Evolutionary conservation across 495 filamentous ascomycete genomes (phyloP).

Genomic region (Hypomontagnella submonticulosa): DNA sequence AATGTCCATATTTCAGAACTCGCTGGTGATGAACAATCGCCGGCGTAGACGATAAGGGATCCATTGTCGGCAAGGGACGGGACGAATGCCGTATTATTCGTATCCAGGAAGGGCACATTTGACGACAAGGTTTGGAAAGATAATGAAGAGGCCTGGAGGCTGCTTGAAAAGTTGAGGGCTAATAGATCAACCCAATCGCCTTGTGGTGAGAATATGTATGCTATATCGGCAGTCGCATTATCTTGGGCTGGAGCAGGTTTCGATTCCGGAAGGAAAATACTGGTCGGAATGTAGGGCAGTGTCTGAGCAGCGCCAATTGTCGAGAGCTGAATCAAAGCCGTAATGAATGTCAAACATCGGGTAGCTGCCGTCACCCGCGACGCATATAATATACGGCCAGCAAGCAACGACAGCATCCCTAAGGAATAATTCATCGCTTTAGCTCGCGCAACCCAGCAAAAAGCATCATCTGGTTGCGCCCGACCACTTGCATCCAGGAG

Average conservation of each 20-base stretch:
- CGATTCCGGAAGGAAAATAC: conserved; percentile 66
- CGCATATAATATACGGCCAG: conserved; percentile 36
- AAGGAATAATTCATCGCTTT: conserved; percentile 43
- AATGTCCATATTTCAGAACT: conserved; percentile 54
- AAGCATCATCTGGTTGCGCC: conserved; percentile 40
- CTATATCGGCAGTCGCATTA: conserved; percentile 40
- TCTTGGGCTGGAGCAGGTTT: conserved; percentile 53
- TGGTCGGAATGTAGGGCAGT: conserved; percentile 81
- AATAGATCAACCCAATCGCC: conserved; percentile 64
- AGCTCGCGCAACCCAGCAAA: conserved; percentile 37
- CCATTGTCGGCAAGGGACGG: conserved; percentile 73
- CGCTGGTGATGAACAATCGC: conserved; percentile 67
- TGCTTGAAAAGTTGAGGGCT: conserved; percentile 70
- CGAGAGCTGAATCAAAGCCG: conserved; percentile 29
- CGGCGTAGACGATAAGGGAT: conserved; percentile 73
- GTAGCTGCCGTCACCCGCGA: conserved; percentile 38
- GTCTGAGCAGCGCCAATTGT: conserved; percentile 46
- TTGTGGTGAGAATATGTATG: conserved; percentile 69
- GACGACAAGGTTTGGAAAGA: conserved; percentile 67
- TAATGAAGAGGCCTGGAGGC: conserved; percentile 62
- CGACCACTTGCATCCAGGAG: conserved; percentile 17
- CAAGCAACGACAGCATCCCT: conserved; percentile 43
- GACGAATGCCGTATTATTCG: conserved; percentile 62
- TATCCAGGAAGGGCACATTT: conserved; percentile 72
- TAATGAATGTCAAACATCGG: conserved; percentile 37